Evolutionary conservation across 2,329 filamentous ascomycete species (phyloP).

Genomic region (Septoria linicola): DNA sequence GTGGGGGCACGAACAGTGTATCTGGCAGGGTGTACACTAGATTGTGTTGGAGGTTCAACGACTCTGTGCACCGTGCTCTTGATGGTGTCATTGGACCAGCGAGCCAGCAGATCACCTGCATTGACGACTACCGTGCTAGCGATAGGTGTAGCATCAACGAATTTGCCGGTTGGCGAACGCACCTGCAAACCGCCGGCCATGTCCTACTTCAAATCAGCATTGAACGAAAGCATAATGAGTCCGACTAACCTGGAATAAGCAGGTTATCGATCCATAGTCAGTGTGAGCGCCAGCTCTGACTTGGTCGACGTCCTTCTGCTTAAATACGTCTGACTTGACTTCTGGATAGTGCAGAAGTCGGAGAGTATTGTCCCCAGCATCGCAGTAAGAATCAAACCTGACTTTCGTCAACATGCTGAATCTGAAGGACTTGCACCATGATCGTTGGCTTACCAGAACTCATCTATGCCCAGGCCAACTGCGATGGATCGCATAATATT

Average conservation of each 20-base stretch:
- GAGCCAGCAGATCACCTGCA: constrained; percentile 77
- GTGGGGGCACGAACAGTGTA: constrained; percentile 56
- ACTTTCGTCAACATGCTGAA: no score
- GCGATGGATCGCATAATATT: constrained; percentile 64
- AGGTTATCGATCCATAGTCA: constrained; percentile 57
- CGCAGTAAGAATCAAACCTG: constrained; percentile 73
- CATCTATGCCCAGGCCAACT: constrained; percentile 66
- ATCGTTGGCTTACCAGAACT: no score
- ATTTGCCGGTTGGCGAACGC: constrained; percentile 67
- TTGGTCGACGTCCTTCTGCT: constrained; percentile 47
- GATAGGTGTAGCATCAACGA: constrained; percentile 81
- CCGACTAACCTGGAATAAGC: constrained; percentile 44
- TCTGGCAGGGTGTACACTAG: constrained; percentile 63
- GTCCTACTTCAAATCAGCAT: constrained; percentile 43
- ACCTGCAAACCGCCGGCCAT: constrained; percentile 58
- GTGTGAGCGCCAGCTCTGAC: constrained; percentile 75
- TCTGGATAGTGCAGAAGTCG: constrained; percentile 50
- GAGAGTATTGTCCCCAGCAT: constrained; percentile 66
- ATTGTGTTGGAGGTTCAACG: constrained; percentile 68
- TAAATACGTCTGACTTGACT: constrained; percentile 59
- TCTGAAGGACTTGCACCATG: no score
- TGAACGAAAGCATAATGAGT: no score
- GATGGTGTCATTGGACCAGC: constrained; percentile 82
- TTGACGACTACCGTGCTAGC: constrained; percentile 81
- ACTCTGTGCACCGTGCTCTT: constrained; percentile 87